Conservation (phyloP, 176 grass and related monocot species). For the Musa beccarii region DNA sequence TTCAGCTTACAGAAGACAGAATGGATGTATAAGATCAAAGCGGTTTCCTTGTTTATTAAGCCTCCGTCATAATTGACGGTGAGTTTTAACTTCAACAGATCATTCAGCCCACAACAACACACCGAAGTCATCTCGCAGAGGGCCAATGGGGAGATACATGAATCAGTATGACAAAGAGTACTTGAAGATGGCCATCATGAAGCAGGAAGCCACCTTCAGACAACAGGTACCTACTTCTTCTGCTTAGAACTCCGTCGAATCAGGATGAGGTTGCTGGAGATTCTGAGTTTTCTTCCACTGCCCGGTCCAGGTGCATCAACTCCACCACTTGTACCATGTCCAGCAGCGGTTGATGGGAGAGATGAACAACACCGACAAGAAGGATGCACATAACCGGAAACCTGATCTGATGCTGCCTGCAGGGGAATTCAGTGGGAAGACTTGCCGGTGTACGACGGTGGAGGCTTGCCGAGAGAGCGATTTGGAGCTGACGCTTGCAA, state of each 20-base stretch:
- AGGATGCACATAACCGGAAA: neutral
- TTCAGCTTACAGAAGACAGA: too few species aligned
- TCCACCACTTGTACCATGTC: conserved; percentile 48
- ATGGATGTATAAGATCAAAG: too few species aligned
- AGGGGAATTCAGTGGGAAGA: neutral
- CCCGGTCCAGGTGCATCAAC: conserved; percentile 47
- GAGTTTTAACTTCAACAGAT: neutral
- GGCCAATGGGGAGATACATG: conserved; percentile 12
- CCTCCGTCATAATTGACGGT: neutral
- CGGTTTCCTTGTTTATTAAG: too few species aligned
- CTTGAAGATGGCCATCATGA: conserved; percentile 63
- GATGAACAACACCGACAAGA: conserved; percentile 20
- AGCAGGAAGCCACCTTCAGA: conserved; percentile 60
- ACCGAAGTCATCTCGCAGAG: neutral
- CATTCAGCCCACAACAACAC: neutral
- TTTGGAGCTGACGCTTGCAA: conserved; percentile 63
- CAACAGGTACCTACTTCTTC: conserved; percentile 45
- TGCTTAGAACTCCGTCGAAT: too few species aligned
- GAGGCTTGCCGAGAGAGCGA: conserved; percentile 27
- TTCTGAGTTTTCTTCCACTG: neutral
- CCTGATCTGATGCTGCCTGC: neutral
- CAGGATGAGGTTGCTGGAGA: too few species aligned
- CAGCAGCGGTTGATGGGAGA: conserved; percentile 61
- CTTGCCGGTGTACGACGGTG: neutral
- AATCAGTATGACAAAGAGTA: conserved; percentile 36